A percentile compares a stretch with the other conserved stretches of the same genome.
These are phyloP conservation scores for Filosporella fistucella DNA, from an alignment of 495 filamentous ascomycete genomes.

Conservation along the genomic window DNA sequence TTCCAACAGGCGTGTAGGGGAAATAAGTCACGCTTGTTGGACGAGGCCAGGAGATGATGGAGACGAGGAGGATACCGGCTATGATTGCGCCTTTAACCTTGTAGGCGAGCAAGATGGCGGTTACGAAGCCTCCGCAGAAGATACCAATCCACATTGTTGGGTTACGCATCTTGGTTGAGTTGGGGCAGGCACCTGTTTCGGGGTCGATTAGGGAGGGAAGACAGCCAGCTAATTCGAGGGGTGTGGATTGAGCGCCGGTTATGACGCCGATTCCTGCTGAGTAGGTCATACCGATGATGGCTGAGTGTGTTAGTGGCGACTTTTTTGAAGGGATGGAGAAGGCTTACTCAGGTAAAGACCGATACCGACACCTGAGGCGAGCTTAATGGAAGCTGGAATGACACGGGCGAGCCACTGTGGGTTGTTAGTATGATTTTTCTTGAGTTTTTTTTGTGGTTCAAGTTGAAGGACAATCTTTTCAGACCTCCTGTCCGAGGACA, in stretches of 20 bases:
- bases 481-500: too few species aligned
- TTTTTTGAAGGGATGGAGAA: too few species aligned
- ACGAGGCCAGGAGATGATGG: conserved; percentile 79
- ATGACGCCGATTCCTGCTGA: conserved; percentile 70
- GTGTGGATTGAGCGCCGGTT: conserved; percentile 50
- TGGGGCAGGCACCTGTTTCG: conserved; percentile 3
- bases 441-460: too few species aligned
- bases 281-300: conserved; percentile 71
- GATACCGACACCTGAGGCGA: conserved; percentile 78
- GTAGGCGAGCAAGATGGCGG: conserved; percentile 72
- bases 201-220: background rate
- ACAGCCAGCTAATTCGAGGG: conserved; percentile 67
- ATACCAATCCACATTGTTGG: conserved; percentile 80
- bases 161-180: conserved; percentile 60
- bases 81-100: conserved; percentile 79
- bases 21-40: conserved; percentile 71
- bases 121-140: conserved; percentile 74
- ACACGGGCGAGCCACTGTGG: conserved; percentile 77
- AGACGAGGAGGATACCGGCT: conserved; percentile 71
- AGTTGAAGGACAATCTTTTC: too few species aligned
- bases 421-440: too few species aligned
- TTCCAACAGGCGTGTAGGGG: conserved; percentile 60
- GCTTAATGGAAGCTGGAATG: conserved; percentile 72
- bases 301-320: conserved; percentile 38
- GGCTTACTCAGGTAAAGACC: conserved; percentile 60